Conservation (phyloP, 441 rosid species). For the Raphanus hybrid region DNA sequence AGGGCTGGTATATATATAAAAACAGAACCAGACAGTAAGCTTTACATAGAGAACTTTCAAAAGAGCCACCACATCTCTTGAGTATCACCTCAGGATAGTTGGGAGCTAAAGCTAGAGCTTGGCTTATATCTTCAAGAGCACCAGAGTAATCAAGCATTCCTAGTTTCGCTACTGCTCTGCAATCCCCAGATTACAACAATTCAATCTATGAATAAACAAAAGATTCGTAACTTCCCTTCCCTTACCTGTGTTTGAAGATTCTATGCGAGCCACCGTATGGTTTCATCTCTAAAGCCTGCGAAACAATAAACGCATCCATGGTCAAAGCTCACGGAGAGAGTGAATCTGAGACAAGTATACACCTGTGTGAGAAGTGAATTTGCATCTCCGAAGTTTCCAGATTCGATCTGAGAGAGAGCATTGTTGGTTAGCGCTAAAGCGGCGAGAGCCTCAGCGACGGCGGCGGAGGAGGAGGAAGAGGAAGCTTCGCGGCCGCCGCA, state of each 20-base stretch:
- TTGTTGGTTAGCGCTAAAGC: slow-evolving; percentile 70
- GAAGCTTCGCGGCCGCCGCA: slow-evolving; percentile 43
- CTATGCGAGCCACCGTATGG: slow-evolving; percentile 74
- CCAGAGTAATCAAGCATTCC: slow-evolving; percentile 59
- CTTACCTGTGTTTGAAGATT: slow-evolving; percentile 66
- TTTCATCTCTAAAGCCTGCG: slow-evolving; percentile 69
- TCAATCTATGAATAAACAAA: not conserved
- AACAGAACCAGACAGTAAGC: not conserved
- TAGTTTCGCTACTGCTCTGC: slow-evolving; percentile 71
- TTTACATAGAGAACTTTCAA: not conserved
- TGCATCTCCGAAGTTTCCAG: slow-evolving; percentile 55
- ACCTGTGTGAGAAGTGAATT: slow-evolving; percentile 70
- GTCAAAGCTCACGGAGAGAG: not conserved
- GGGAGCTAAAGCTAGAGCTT: slow-evolving; percentile 59
- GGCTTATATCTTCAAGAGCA: slow-evolving; percentile 76
- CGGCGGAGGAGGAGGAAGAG: slow-evolving; percentile 21
- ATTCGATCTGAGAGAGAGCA: slow-evolving; percentile 57
- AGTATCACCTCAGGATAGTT: slow-evolving; percentile 60
- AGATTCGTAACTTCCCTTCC: not conserved
- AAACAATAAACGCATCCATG: slow-evolving; percentile 15
- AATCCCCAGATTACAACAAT: slow-evolving; percentile 26
- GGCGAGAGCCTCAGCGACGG: slow-evolving; percentile 45
- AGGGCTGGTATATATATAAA: slow-evolving; percentile 50
- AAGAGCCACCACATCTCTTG: not conserved
- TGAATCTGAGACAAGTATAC: not conserved